Evolutionary conservation across 768 basidiomycete species (phyloP).

Genomic region (Thelephora ganbajun): DNA sequence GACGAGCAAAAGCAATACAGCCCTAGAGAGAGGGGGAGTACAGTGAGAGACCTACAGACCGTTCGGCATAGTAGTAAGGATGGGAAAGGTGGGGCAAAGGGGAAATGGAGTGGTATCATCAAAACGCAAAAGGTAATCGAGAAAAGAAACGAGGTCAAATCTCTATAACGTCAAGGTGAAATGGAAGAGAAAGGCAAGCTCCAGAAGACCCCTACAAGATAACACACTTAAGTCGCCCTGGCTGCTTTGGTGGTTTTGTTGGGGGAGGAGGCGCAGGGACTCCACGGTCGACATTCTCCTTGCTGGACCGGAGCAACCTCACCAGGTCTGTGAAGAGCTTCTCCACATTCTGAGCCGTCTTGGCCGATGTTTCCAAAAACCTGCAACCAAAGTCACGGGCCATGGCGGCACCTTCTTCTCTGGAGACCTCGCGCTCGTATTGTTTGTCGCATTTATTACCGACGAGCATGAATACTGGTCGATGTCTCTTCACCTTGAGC

Average conservation of each 20-base stretch:
- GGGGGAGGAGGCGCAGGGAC: too few relatives aligned
- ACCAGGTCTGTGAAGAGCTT: conserved; percentile 81
- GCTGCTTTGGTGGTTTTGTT: not conserved
- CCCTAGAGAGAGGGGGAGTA: conserved; percentile 12
- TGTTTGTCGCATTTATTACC: conserved; percentile 94
- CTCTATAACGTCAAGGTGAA: conserved; percentile 43
- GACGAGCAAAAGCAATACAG: conserved; percentile 8
- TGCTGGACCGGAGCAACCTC: conserved; percentile 51
- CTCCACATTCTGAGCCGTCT: conserved; percentile 88
- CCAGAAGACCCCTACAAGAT: conserved; percentile 60
- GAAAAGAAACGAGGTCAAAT: conserved; percentile 30
- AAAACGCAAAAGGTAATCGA: conserved; percentile 46
- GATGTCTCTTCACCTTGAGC: conserved; percentile 73
- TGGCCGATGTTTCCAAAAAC: conserved; percentile 94
- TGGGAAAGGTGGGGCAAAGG: conserved; percentile 12
- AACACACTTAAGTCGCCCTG: conserved; percentile 46
- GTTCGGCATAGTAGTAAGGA: too few relatives aligned
- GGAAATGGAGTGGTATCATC: conserved; percentile 64
- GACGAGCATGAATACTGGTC: conserved; percentile 85
- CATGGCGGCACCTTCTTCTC: conserved; percentile 73
- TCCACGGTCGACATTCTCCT: conserved; percentile 24
- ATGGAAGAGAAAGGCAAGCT: too few relatives aligned
- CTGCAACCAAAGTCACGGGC: conserved; percentile 82
- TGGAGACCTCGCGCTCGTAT: conserved; percentile 83
- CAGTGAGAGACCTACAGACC: conserved; percentile 10